Conservation (phyloP, 768 basidiomycete species). For the Phanerochaete sordida region DNA sequence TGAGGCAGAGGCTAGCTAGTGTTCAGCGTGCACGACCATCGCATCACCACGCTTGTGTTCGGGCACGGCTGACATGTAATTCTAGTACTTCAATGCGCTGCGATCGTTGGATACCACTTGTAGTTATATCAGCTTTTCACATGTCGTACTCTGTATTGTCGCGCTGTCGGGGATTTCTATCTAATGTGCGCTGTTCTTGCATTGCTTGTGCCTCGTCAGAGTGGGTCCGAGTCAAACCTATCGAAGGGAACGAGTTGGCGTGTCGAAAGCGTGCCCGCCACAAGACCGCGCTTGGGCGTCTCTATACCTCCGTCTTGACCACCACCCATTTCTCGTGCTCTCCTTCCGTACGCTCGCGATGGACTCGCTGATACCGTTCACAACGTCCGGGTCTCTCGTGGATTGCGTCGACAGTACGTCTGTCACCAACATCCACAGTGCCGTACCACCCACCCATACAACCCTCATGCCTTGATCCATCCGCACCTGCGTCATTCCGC, state of each 20-base stretch:
- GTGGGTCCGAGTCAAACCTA: no score
- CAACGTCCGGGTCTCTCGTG: slow-evolving; percentile 96
- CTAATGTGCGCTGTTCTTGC: neutral
- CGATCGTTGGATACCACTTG: slow-evolving; percentile 4
- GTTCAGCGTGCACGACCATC: neutral
- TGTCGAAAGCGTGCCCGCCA: no score
- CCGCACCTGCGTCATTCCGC: neutral
- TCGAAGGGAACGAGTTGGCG: no score
- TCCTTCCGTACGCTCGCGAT: slow-evolving; percentile 35
- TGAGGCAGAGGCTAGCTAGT: neutral
- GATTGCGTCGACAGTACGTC: slow-evolving; percentile 99
- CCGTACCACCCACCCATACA: slow-evolving; percentile 10
- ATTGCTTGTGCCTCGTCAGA: no score
- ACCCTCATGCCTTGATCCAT: neutral
- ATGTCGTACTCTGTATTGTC: neutral
- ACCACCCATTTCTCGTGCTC: neutral
- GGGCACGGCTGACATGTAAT: neutral
- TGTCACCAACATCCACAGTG: slow-evolving; percentile 40
- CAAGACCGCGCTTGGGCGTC: neutral
- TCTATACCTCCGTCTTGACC: neutral
- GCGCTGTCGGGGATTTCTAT: neutral
- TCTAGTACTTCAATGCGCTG: neutral
- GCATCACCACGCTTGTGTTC: no score
- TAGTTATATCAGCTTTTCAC: neutral
- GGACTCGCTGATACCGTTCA: slow-evolving; percentile 98